These are phyloP conservation scores for Leptomonas pyrrhocoris DNA, from an alignment of 208 protist species.

Conservation along the genomic window DNA sequence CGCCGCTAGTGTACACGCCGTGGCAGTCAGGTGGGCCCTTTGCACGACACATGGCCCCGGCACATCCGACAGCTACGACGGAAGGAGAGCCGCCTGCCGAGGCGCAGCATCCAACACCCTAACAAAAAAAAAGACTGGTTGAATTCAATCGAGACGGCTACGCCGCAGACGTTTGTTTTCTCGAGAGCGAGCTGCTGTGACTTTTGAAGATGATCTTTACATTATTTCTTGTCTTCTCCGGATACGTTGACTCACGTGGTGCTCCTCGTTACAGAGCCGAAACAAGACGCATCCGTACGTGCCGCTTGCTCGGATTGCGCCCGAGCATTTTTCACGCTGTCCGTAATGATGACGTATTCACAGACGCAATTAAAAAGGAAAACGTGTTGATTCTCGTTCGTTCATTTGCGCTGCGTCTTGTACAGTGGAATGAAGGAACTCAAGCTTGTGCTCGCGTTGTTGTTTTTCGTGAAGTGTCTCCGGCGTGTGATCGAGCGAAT, in stretches of 20 bases:
- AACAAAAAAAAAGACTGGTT: background rate
- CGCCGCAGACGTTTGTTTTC: background rate
- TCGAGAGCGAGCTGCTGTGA: too few species aligned
- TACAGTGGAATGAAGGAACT: background rate
- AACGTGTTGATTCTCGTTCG: too few species aligned
- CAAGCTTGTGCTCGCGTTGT: background rate
- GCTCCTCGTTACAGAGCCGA: too few species aligned
- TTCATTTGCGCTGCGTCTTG: too few species aligned
- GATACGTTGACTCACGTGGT: too few species aligned
- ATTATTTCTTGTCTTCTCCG: too few species aligned
- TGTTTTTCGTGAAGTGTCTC: background rate
- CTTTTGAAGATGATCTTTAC: too few species aligned
- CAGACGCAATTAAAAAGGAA: background rate
- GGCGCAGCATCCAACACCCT: background rate
- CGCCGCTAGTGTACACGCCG: slow-evolving; percentile 72
- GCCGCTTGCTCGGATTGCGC: too few species aligned
- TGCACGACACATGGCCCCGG: slow-evolving; percentile 37
- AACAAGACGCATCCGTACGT: too few species aligned
- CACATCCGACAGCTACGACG: slow-evolving; percentile 7
- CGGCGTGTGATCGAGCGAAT: background rate
- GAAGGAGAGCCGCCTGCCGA: background rate
- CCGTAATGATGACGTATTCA: background rate
- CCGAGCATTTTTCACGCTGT: background rate
- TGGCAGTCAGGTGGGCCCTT: slow-evolving; percentile 86
- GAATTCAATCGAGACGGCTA: background rate